Conservation (phyloP, 352 stramenopile genomes). For the Pythium grandisporangium region DNA sequence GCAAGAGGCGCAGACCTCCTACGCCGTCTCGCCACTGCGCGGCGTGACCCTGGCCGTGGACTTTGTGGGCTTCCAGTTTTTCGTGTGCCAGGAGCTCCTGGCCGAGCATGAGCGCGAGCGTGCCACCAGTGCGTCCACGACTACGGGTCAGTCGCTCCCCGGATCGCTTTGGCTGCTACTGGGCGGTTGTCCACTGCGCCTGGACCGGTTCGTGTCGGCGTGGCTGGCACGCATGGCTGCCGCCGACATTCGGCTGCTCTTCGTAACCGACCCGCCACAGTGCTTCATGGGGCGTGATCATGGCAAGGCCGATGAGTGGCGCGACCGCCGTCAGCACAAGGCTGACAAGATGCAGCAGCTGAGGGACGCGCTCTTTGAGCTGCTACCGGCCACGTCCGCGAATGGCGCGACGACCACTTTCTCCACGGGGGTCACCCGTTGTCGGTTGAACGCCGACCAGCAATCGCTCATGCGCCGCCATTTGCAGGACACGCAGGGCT, state of each 20-base stretch:
- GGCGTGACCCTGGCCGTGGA: slow-evolving; percentile 76
- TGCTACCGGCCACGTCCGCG: not conserved
- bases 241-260: slow-evolving; percentile 41
- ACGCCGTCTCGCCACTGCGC: slow-evolving; percentile 18
- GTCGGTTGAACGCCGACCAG: slow-evolving; percentile 5
- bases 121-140: too few species aligned
- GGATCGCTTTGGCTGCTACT: slow-evolving; percentile 49
- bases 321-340: slow-evolving; percentile 52
- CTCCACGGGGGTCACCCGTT: not conserved
- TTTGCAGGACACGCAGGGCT: slow-evolving; percentile 52
- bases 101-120: slow-evolving; percentile 23
- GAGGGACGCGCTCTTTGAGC: slow-evolving; percentile 16
- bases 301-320: slow-evolving; percentile 45
- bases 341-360: slow-evolving; percentile 32
- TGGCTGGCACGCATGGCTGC: slow-evolving; percentile 23
- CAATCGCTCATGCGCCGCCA: slow-evolving; percentile 13
- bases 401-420: not conserved
- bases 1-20: slow-evolving; percentile 33
- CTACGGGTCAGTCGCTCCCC: slow-evolving; percentile 13
- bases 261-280: slow-evolving; percentile 66
- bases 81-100: slow-evolving; percentile 51
- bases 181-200: slow-evolving; percentile 19
- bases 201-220: slow-evolving; percentile 36
- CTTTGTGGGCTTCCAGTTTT: slow-evolving; percentile 72
- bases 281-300: slow-evolving; percentile 64